Conservation (phyloP, 768 basidiomycete genomes). For the Suillus plorans region DNA sequence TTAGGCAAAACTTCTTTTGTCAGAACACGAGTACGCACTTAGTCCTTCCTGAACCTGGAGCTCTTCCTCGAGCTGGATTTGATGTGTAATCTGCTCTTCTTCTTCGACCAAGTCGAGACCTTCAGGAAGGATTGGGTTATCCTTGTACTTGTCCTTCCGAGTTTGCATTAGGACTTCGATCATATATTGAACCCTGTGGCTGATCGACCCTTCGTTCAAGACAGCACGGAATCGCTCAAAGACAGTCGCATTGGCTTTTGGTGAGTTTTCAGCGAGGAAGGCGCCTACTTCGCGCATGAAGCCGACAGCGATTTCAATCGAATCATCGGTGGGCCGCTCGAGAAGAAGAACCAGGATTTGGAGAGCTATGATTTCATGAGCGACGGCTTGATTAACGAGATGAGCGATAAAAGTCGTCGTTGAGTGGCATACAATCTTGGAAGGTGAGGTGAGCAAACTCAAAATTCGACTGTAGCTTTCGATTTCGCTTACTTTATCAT, state of each 20-base stretch:
- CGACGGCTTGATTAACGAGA: slow-evolving; percentile 90
- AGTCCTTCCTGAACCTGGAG: slow-evolving; percentile 91
- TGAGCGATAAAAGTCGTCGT: slow-evolving; percentile 90
- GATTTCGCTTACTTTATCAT: slow-evolving; percentile 80
- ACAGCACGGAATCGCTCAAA: slow-evolving; percentile 97
- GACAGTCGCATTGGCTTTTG: slow-evolving; percentile 92
- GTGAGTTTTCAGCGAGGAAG: slow-evolving; percentile 89
- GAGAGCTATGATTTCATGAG: slow-evolving; percentile 91
- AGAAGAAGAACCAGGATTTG: slow-evolving; percentile 95
- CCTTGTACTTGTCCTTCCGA: slow-evolving; percentile 98
- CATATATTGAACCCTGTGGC: slow-evolving; percentile 98
- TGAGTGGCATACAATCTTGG: slow-evolving; percentile 88
- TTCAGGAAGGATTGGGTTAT: slow-evolving; percentile 92
- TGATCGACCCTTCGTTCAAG: slow-evolving; percentile 91
- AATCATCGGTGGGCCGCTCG: slow-evolving; percentile 94
- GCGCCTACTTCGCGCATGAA: slow-evolving; percentile 98
- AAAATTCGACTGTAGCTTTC: slow-evolving; percentile 2
- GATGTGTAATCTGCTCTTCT: slow-evolving; percentile 96
- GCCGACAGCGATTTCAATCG: slow-evolving; percentile 97
- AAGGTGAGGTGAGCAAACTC: not conserved
- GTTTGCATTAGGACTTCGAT: slow-evolving; percentile 99
- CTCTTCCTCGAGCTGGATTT: slow-evolving; percentile 90
- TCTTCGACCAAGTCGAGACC: slow-evolving; percentile 96
- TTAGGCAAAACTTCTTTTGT: slow-evolving; percentile 9
- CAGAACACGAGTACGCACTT: slow-evolving; percentile 46